Percentiles rank a stretch among this genome's conserved stretches.
These are phyloP conservation scores for Citrullus amarus DNA, from an alignment of 306 rosid species.

Conservation along the genomic window DNA sequence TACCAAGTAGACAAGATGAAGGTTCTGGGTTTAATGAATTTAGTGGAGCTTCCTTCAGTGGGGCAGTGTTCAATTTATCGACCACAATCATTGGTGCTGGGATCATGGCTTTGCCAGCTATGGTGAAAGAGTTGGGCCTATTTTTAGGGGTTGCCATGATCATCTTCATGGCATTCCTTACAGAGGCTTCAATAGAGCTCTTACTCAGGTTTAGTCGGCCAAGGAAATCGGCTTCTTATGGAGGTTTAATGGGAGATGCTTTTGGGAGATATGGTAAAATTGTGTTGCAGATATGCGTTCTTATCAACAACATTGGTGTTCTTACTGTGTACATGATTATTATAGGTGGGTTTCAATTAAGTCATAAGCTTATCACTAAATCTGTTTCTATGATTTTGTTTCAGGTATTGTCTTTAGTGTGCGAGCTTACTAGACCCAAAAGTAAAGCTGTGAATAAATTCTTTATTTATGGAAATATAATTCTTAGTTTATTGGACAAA, in stretches of 20 bases:
- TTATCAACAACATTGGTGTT: conserved; percentile 27
- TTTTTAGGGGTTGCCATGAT: conserved; percentile 18
- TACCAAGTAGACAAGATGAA: conserved; percentile 11
- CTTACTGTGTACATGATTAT: conserved; percentile 34
- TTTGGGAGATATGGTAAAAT: conserved; percentile 24
- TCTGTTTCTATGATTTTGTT: not conserved
- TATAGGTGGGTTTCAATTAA: conserved; percentile 17
- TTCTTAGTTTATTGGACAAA: not conserved
- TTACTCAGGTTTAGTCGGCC: conserved; percentile 27
- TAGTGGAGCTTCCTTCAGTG: conserved; percentile 24
- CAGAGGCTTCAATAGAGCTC: conserved; percentile 25
- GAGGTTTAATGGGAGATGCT: conserved; percentile 27
- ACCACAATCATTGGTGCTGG: conserved; percentile 29
- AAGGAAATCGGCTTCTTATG: conserved; percentile 14
- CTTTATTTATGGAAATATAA: not conserved
- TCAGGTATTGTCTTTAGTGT: not conserved
- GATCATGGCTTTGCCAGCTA: conserved; percentile 35
- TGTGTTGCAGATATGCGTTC: conserved; percentile 17
- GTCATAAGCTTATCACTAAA: not conserved
- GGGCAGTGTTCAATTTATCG: conserved; percentile 28
- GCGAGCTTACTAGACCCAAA: not conserved
- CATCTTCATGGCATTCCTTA: conserved; percentile 20
- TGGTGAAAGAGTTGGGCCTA: conserved; percentile 27
- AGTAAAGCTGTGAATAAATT: not conserved
- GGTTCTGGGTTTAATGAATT: conserved; percentile 3